A percentile compares a stretch with the other conserved stretches of the same genome.
Conservation (phyloP, 2,329 filamentous ascomycete species). For the Alternaria solani region DNA sequence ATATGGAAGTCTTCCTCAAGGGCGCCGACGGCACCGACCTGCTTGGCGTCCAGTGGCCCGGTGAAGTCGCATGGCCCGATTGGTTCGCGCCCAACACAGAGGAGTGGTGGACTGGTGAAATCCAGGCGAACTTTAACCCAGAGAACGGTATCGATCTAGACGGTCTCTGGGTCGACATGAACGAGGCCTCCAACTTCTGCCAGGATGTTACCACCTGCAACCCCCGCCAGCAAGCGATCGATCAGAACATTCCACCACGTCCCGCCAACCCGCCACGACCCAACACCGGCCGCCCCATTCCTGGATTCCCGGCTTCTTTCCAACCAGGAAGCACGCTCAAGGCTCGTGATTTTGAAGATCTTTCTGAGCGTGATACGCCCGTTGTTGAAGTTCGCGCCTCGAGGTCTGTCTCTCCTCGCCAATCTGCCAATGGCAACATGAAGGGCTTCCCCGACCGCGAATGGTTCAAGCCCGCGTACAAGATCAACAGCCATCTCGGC, state of each 20-base stretch:
- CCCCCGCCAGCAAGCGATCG: constrained; percentile 47
- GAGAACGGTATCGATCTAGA: constrained; percentile 76
- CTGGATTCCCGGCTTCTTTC: constrained; percentile 73
- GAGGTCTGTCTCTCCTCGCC: constrained; percentile 20
- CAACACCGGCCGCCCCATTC: constrained; percentile 68
- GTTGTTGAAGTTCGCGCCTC: neutral
- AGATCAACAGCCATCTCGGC: constrained; percentile 68
- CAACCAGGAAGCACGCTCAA: constrained; percentile 59
- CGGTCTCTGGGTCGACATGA: constrained; percentile 68
- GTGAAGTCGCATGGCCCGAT: constrained; percentile 75
- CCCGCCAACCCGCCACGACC: constrained; percentile 63
- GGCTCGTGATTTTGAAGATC: neutral
- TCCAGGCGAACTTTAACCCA: constrained; percentile 69
- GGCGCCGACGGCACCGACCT: constrained; percentile 63
- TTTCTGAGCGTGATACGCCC: neutral
- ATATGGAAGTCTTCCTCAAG: constrained; percentile 64
- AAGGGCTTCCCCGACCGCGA: constrained; percentile 69
- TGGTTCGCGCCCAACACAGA: constrained; percentile 75
- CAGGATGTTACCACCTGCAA: constrained; percentile 55
- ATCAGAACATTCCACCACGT: constrained; percentile 64
- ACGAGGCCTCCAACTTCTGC: constrained; percentile 52
- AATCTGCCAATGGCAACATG: constrained; percentile 50
- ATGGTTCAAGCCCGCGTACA: constrained; percentile 70
- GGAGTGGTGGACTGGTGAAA: constrained; percentile 74
- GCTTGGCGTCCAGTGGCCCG: constrained; percentile 78